phyloP scores from a whole-genome alignment of 768 basidiomycete species.

The Sarcodon aspratus region DNA sequence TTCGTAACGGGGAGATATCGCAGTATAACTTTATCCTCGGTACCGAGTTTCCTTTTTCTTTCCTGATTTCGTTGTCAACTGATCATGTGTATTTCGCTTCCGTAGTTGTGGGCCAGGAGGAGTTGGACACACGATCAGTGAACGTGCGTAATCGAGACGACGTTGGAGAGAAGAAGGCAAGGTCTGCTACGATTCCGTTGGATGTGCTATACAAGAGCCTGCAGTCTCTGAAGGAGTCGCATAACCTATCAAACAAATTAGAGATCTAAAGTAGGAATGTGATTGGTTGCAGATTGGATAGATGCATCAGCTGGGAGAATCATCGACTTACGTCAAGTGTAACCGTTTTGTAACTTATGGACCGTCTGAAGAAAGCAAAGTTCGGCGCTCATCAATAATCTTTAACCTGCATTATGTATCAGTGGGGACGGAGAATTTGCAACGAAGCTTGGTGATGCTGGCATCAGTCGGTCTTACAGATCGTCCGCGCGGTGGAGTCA shows the following conservation, averaged over 20 bases:
- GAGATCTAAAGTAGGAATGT: neutral
- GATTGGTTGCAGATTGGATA: no score
- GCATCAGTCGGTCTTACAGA: no score
- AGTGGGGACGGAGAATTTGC: no score
- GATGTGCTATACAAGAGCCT: conserved; percentile 64
- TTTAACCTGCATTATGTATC: no score
- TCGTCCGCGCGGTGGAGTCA: no score
- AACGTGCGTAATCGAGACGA: conserved; percentile 96
- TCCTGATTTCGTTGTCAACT: neutral
- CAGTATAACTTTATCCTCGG: conserved; percentile 98
- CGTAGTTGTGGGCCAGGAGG: conserved; percentile 90
- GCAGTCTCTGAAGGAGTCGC: conserved; percentile 52
- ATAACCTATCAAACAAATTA: conserved; percentile 43
- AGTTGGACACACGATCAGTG: conserved; percentile 76
- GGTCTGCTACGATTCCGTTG: conserved; percentile 63
- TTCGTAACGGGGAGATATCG: conserved; percentile 92
- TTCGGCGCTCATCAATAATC: no score
- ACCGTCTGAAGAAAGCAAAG: no score
- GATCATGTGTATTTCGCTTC: conserved; percentile 3
- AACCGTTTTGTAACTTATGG: no score
- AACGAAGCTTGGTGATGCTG: no score
- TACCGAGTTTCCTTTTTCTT: conserved; percentile 23
- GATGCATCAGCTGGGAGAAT: no score
- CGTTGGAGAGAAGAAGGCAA: conserved; percentile 64
- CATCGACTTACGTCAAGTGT: no score